phyloP scores from a whole-genome alignment of 805 yeast genomes.

The Saccharomycopsis fermentans region DNA sequence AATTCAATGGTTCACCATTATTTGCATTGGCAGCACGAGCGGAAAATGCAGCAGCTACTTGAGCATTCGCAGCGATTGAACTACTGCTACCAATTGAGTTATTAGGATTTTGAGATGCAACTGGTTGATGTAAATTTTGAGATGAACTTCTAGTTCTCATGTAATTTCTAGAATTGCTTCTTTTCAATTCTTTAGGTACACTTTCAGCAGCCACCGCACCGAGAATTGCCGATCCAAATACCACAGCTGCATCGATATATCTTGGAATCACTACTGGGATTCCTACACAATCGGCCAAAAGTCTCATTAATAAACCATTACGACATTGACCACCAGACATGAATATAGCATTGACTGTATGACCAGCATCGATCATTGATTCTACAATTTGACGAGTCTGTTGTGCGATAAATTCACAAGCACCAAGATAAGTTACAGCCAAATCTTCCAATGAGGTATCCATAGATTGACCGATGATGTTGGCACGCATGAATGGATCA shows the following conservation, averaged over 20 bases:
- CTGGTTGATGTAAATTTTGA: not conserved
- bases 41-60: constrained; percentile 22
- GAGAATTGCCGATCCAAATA: constrained; percentile 86
- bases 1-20: constrained; percentile 28
- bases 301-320: constrained; percentile 77
- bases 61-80: constrained; percentile 18
- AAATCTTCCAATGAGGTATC: constrained; percentile 76
- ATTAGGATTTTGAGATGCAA: constrained; percentile 1
- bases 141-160: constrained; percentile 9
- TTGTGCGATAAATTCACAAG: constrained; percentile 95
- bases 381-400: constrained; percentile 94
- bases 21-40: constrained; percentile 18
- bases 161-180: constrained; percentile 15
- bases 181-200: constrained; percentile 32
- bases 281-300: constrained; percentile 88
- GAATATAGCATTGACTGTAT: constrained; percentile 61
- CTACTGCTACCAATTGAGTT: constrained; percentile 19
- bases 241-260: constrained; percentile 95
- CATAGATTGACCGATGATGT: constrained; percentile 88
- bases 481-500: constrained; percentile 86
- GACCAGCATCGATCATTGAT: constrained; percentile 74
- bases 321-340: constrained; percentile 97
- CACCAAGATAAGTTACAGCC: constrained; percentile 80
- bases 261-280: constrained; percentile 86
- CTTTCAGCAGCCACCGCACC: constrained; percentile 90